Evolutionary conservation across 306 rosid genomes (phyloP).

Genomic region (Sindora glabra): DNA sequence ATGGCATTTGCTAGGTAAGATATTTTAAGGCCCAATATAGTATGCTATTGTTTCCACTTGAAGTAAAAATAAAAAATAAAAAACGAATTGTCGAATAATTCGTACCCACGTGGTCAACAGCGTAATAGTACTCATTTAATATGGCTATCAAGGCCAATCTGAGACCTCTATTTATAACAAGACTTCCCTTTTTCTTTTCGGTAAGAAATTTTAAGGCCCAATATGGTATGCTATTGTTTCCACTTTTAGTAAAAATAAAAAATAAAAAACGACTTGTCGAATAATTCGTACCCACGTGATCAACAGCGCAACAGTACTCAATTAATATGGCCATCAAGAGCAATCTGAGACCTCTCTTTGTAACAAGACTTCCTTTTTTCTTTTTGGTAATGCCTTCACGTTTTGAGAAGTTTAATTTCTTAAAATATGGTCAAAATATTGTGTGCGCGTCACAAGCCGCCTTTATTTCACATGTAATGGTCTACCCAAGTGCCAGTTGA

Average conservation of each 20-base stretch:
- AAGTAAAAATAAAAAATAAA: background rate
- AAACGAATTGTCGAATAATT: background rate
- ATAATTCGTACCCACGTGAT: background rate
- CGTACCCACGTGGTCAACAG: background rate
- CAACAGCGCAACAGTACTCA: conserved; percentile 3
- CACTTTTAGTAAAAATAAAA: background rate
- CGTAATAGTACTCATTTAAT: background rate
- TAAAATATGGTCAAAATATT: conserved; percentile 16
- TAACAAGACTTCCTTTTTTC: too few relatives aligned
- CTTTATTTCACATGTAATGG: conserved; percentile 28
- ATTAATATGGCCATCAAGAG: background rate
- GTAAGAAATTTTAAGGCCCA: too few relatives aligned
- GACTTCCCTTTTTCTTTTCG: too few relatives aligned
- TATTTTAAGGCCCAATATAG: background rate
- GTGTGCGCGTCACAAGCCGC: conserved; percentile 21
- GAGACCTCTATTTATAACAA: too few relatives aligned
- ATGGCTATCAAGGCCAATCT: too few relatives aligned
- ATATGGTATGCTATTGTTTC: conserved; percentile 13
- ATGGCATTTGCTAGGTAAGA: background rate
- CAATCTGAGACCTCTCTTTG: too few relatives aligned
- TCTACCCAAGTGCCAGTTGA: background rate
- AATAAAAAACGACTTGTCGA: background rate
- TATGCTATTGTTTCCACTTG: conserved; percentile 14
- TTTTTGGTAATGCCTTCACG: too few relatives aligned
- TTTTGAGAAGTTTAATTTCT: background rate